A percentile compares a stretch with the other conserved stretches of the same genome.
phyloP scores from a whole-genome alignment of 352 stramenopile genomes.

The Phytophthora constricta region DNA sequence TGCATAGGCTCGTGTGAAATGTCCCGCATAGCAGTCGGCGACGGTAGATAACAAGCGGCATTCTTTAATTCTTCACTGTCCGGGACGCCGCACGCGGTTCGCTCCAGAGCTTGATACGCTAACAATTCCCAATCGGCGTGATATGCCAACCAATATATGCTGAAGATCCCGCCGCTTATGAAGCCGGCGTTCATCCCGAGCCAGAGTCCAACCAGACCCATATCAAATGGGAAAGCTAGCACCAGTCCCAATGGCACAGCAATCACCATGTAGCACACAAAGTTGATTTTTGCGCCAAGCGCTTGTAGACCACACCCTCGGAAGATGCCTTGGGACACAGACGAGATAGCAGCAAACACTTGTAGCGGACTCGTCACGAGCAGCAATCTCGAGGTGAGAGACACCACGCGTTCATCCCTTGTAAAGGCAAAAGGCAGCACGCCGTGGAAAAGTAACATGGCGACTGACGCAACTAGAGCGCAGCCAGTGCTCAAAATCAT shows the following conservation, averaged over 20 bases:
- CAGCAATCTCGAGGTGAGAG: constrained; percentile 63
- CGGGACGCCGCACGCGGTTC: constrained; percentile 34
- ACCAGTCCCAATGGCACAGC: constrained; percentile 81
- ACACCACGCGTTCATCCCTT: constrained; percentile 57
- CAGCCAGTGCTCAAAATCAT: constrained; percentile 53
- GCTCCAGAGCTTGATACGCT: constrained; percentile 62
- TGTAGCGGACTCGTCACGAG: constrained; percentile 80
- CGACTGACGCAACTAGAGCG: constrained; percentile 52
- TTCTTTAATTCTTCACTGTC: constrained; percentile 12
- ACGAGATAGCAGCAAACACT: constrained; percentile 80
- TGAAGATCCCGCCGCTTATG: constrained; percentile 66
- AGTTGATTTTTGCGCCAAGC: constrained; percentile 86
- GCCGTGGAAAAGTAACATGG: constrained; percentile 61
- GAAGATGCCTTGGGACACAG: constrained; percentile 79
- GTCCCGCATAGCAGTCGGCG: constrained; percentile 6
- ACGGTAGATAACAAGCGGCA: constrained; percentile 16
- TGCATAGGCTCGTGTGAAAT: constrained; percentile 23
- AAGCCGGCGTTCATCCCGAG: constrained; percentile 77
- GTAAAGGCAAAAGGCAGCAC: constrained; percentile 75
- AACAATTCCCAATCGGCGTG: constrained; percentile 78
- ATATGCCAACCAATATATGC: constrained; percentile 68
- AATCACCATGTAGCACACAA: constrained; percentile 84
- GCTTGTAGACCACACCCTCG: constrained; percentile 80
- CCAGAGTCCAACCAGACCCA: constrained; percentile 84
- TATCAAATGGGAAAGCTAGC: constrained; percentile 67